Percentiles rank a stretch among this genome's conserved stretches.
phyloP scores from a whole-genome alignment of 1,139 yeast genomes.

The Protomyces arabidopsidicola region DNA sequence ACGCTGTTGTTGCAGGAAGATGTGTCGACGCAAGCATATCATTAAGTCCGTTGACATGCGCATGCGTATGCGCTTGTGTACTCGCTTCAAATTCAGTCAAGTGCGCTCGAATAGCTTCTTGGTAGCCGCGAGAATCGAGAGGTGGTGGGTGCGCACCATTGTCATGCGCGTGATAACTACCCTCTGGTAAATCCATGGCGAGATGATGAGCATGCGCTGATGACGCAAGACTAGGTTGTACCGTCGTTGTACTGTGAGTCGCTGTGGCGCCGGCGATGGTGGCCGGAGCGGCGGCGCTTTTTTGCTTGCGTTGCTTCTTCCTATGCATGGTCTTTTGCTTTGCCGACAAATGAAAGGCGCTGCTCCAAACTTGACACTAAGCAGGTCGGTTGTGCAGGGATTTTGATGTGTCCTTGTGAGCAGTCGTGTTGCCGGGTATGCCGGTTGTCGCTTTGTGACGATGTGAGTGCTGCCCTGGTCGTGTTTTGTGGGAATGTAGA shows the following conservation, averaged over 20 bases:
- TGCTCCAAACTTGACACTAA: no score
- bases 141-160: not conserved
- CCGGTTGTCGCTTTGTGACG: no score
- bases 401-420: no score
- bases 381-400: no score
- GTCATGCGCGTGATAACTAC: no score
- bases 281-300: conserved; percentile 28
- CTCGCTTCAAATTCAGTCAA: conserved; percentile 18
- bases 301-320: conserved; percentile 33
- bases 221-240: no score
- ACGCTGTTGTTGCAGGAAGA: not conserved
- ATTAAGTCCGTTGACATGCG: not conserved
- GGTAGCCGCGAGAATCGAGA: conserved; percentile 14
- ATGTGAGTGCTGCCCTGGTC: no score
- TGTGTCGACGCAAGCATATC: not conserved
- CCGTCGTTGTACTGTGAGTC: conserved; percentile 5
- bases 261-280: not conserved
- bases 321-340: not conserved
- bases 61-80: not conserved
- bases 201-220: no score
- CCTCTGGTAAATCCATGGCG: no score
- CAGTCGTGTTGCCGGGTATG: no score
- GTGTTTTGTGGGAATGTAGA: no score
- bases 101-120: conserved; percentile 22
- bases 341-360: no score